Evolutionary conservation across 306 rosid genomes (phyloP), one percentile per base, ranked within the genome.

Genomic region (Abrus precatorius): DNA sequence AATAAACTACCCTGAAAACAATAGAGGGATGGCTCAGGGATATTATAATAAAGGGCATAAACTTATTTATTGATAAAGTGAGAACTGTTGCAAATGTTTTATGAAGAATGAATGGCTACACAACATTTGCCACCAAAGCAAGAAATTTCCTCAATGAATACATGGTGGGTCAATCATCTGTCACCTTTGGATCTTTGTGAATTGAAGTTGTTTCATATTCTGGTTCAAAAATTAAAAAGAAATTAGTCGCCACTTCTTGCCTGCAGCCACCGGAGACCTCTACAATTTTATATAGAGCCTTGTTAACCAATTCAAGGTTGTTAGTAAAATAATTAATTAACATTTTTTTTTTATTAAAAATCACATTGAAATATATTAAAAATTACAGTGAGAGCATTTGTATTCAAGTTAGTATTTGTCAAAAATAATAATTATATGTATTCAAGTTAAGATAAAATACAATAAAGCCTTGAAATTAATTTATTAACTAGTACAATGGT

Each of bases 1-100:
- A 14, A 33, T 75, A 48, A 59, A 44, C 5, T 60, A 49, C 63
- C 14, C 61, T 52, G 65, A 75, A 82, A 77, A 72, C 83, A 70
- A 80, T 59, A 55, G 75, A 53, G 64, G 65, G 78, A 38, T 33
- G 8, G 13, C 65, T 11, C 56, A 82, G 1, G 38, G 48, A 50
- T 29, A 50, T 48, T 48, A 36, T 12, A 34, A 36, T 12, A 38
- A 57, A 32, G 49, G 54, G n/a, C 59, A 68, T n/a, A 28, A 47
- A 29, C 13, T 14, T 27, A 38, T 9, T 60, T 28, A 68, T 36
- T 61, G 56, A 70, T 45, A 59, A 69, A 11, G 41, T 47, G 36
- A 45, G 27, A 53, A 53, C 6, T 32, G 66, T 29, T 30, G 10
- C 59, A 41, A 54, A 53, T 53, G 59, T 27, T 13, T 54, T 10